These are phyloP conservation scores for Hygrophorus russula DNA, from an alignment of 768 basidiomycete genomes.

Conservation along the genomic window DNA sequence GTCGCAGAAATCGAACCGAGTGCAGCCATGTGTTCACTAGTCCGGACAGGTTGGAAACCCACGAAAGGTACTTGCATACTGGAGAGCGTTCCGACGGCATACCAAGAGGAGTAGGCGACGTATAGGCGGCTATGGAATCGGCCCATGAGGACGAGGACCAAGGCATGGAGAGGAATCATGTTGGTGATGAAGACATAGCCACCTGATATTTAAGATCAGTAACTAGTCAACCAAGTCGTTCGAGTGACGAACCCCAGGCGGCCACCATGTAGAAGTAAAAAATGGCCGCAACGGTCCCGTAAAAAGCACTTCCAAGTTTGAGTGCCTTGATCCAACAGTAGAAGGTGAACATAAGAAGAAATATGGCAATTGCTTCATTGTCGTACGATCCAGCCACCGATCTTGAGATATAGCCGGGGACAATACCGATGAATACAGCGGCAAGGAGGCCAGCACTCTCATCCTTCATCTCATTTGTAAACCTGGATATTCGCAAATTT, in stretches of 20 bases:
- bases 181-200: conserved; percentile 99
- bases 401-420: conserved; percentile 96
- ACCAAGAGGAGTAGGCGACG: conserved; percentile 94
- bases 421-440: conserved; percentile 96
- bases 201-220: conserved; percentile 24
- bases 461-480: conserved; percentile 94
- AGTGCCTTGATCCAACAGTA: conserved; percentile 95
- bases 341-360: conserved; percentile 99
- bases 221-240: not conserved
- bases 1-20: conserved; percentile 45
- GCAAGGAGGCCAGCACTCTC: conserved; percentile 94
- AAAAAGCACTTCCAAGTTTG: conserved; percentile 88
- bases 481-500: conserved; percentile 27
- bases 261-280: conserved; percentile 99
- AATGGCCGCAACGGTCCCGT: conserved; percentile 79
- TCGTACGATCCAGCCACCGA: conserved; percentile 99
- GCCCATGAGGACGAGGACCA: conserved; percentile 95
- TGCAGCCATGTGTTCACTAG: conserved; percentile 98
- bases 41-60: conserved; percentile 95
- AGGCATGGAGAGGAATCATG: conserved; percentile 96
- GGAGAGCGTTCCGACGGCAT: conserved; percentile 90
- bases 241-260: conserved; percentile 68
- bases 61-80: conserved; percentile 99
- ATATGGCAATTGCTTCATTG: conserved; percentile 99
- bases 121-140: conserved; percentile 88